Percentiles rank a stretch among this genome's conserved stretches.
Evolutionary conservation across 169 alveolate genomes (phyloP).

Genomic region (Theileria parva): DNA sequence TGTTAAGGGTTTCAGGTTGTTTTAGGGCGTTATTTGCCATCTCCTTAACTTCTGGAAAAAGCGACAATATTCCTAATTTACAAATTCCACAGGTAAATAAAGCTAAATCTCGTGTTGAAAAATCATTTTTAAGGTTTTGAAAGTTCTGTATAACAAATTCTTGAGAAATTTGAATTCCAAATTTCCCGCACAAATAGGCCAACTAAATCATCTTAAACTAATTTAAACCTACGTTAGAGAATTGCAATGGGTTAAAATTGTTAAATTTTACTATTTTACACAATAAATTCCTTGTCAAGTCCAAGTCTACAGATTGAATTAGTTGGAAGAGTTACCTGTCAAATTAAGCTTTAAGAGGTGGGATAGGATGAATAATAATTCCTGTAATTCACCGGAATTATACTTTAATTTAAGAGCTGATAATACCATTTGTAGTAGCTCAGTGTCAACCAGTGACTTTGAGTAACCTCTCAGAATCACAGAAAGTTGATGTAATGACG

Average conservation of each 20-base stretch:
- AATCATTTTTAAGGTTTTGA: background rate
- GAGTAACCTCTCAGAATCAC: constrained; percentile 7
- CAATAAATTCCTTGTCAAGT: background rate
- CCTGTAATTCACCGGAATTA: constrained; percentile 20
- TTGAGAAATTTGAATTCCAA: background rate
- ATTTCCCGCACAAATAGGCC: constrained; percentile 44
- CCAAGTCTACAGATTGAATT: background rate
- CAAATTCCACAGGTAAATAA: constrained; percentile 44
- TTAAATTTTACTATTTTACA: background rate
- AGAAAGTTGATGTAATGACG: constrained; percentile 26
- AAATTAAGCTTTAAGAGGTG: constrained; percentile 22
- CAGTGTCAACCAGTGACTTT: constrained; percentile 5
- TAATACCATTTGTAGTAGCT: background rate
- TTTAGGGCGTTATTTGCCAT: background rate
- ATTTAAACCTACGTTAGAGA: constrained; percentile 48
- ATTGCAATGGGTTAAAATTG: constrained; percentile 2
- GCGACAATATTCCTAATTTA: background rate
- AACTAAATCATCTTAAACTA: constrained; percentile 19
- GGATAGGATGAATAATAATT: constrained; percentile 43
- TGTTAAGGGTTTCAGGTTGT: background rate
- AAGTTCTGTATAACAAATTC: background rate
- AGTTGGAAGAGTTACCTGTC: background rate
- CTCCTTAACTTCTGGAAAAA: background rate
- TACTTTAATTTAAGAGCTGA: constrained; percentile 6
- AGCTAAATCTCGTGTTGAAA: constrained; percentile 29